Base-by-base conservation (phyloP, 805 yeast species). In the Wickerhamiella sergipiensis region DNA sequence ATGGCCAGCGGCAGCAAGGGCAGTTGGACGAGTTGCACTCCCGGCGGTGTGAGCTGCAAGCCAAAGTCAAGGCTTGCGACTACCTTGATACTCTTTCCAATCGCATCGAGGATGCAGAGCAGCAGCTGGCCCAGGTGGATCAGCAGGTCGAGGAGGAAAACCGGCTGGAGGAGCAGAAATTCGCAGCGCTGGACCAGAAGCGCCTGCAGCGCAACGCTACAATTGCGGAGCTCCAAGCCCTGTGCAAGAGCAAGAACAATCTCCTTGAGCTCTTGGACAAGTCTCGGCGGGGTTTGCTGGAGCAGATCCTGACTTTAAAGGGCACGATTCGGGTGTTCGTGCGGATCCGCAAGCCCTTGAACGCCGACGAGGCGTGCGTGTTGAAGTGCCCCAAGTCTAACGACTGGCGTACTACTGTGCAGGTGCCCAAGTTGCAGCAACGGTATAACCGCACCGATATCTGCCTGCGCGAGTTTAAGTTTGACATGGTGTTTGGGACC, bases 401-500 rank as follows among this genome's bases (percentile, higher is more conserved):
- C 2, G 24, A 18, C n/a, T 24, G 18, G 3, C 12, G n/a, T 15
- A 5, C 3, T 18, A 6, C 12, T 18, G 43, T 40, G 4, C 12
- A 9, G 5, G 43, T 40, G 15, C n/a, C 43, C 18, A 40, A 40
- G 24, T 3, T 19, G n/a, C 43, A 40, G 43, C 43, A 18, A 13
- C 43, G 24, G n/a, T 18, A 18, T 6, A 21, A 18, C n/a, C 24
- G 24, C 3, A 6, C 22, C n/a, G 43, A 40, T 4, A 10, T 18
- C 22, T 5, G 7, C 8, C 8, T 40, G 21, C 18, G 7, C 3
- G 24, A 19, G 4, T 88, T 86, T 61, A 71, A 72, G 43, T 90
- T 89, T 64, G 97, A 90, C 67, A 78, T 79, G 53, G 81, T 92
- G 0, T 92, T 92, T 60, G 73, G 71, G 31, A 73, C 74, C 49